These are phyloP conservation scores for Populus hybrid DNA, from an alignment of 441 rosid genomes.

Conservation along the genomic window DNA sequence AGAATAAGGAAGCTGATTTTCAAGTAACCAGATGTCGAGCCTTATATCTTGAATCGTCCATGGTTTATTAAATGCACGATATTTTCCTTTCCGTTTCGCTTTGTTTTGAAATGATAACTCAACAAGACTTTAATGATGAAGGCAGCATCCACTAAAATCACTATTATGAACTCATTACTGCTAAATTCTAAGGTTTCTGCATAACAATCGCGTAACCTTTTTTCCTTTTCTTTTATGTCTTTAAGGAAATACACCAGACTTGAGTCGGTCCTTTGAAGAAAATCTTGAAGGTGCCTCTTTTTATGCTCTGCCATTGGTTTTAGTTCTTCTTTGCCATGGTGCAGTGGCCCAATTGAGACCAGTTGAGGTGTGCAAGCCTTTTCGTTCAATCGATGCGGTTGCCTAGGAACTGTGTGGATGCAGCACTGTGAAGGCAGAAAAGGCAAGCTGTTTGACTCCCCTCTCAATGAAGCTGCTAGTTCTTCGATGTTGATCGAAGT, in stretches of 20 bases:
- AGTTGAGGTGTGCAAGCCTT: conserved; percentile 7
- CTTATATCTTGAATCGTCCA: conserved; percentile 14
- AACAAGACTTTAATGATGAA: conserved; percentile 20
- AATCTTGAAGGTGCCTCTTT: background rate
- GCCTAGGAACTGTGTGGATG: conserved; percentile 6
- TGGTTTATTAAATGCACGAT: conserved; percentile 9
- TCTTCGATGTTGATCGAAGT: background rate
- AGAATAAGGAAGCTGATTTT: conserved; percentile 25
- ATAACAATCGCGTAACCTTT: conserved; percentile 17
- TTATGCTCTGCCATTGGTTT: conserved; percentile 14
- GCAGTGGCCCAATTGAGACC: conserved; percentile 14
- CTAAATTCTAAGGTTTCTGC: background rate
- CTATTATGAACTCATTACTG: conserved; percentile 1
- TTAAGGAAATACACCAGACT: no score
- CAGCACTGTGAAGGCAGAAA: background rate
- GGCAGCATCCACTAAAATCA: conserved; percentile 19
- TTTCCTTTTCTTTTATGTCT: conserved; percentile 2
- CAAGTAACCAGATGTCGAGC: conserved; percentile 25
- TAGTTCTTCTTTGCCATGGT: background rate
- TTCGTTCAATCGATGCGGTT: background rate
- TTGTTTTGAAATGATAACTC: background rate
- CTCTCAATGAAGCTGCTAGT: background rate
- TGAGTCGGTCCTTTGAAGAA: background rate
- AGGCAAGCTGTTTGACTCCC: background rate
- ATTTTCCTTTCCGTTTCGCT: background rate